These are phyloP conservation scores for Curvularia hawaiiensis DNA, from an alignment of 2,329 filamentous ascomycete genomes.

Conservation along the genomic window DNA sequence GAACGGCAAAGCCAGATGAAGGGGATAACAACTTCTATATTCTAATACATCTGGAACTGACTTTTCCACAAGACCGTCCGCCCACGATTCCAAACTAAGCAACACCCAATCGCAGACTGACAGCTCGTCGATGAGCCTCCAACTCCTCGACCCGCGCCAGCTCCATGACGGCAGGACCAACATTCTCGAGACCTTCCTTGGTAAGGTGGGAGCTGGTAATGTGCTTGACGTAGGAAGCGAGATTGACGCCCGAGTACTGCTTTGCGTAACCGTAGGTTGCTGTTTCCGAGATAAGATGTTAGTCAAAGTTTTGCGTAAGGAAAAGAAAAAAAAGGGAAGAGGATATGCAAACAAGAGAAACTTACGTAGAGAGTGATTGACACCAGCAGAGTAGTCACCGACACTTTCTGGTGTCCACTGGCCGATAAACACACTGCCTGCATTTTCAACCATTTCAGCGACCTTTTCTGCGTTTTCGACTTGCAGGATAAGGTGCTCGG, in stretches of 20 bases:
- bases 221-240: slow-evolving; percentile 96
- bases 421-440: slow-evolving; percentile 94
- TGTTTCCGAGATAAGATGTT: slow-evolving; percentile 44
- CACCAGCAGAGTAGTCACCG: slow-evolving; percentile 95
- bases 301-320: not conserved
- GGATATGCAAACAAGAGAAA: slow-evolving; percentile 31
- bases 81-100: slow-evolving; percentile 9
- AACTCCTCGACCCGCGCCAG: slow-evolving; percentile 92
- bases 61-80: not conserved
- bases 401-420: slow-evolving; percentile 98
- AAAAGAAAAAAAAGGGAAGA: not conserved
- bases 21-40: not conserved
- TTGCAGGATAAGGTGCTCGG: slow-evolving; percentile 95
- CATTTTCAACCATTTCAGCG: slow-evolving; percentile 84
- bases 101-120: slow-evolving; percentile 64
- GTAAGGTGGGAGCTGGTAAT: slow-evolving; percentile 95
- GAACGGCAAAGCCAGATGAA: not conserved
- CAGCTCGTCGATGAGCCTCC: slow-evolving; percentile 84
- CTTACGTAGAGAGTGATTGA: slow-evolving; percentile 97
- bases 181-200: slow-evolving; percentile 80
- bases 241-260: slow-evolving; percentile 97
- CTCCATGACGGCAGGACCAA: slow-evolving; percentile 91
- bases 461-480: slow-evolving; percentile 75
- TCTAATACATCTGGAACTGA: not conserved
- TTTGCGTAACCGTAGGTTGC: slow-evolving; percentile 98